Conservation (phyloP, 768 basidiomycete species). For the Hericium coralloides region DNA sequence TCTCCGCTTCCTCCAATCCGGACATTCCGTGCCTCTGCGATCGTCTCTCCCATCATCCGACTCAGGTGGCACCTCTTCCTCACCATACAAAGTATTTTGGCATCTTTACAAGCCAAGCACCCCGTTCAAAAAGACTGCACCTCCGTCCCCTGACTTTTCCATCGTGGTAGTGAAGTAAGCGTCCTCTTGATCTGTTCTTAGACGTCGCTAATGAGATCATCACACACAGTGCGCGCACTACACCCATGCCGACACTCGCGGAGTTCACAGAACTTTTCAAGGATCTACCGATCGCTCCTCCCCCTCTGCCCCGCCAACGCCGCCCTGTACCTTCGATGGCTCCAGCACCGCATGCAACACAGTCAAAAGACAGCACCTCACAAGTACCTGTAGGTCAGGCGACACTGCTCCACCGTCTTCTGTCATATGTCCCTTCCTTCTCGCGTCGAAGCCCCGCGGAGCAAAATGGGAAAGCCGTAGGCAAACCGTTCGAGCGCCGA, state of each 20-base stretch:
- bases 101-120: slow-evolving; percentile 90
- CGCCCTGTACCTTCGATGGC: neutral
- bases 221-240: slow-evolving; percentile 61
- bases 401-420: neutral
- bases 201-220: neutral
- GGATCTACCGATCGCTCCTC: slow-evolving; percentile 50
- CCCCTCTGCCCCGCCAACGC: slow-evolving; percentile 47
- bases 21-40: slow-evolving; percentile 43
- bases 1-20: slow-evolving; percentile 64
- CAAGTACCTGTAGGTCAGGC: neutral
- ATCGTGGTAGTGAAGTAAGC: slow-evolving; percentile 81
- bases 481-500: slow-evolving; percentile 23
- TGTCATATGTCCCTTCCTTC: neutral
- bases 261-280: slow-evolving; percentile 73
- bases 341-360: neutral
- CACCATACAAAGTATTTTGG: slow-evolving; percentile 79
- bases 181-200: no score
- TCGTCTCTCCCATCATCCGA: slow-evolving; percentile 15
- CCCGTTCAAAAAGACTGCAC: slow-evolving; percentile 68
- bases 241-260: slow-evolving; percentile 70
- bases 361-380: neutral
- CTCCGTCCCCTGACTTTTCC: slow-evolving; percentile 77
- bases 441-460: neutral
- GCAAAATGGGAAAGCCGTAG: slow-evolving; percentile 17
- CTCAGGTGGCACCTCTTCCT: slow-evolving; percentile 27